Percentiles rank a stretch among this genome's conserved stretches.
Conservation (phyloP, 371 early-diverging fungal genomes). For the Mucor irregularis region DNA sequence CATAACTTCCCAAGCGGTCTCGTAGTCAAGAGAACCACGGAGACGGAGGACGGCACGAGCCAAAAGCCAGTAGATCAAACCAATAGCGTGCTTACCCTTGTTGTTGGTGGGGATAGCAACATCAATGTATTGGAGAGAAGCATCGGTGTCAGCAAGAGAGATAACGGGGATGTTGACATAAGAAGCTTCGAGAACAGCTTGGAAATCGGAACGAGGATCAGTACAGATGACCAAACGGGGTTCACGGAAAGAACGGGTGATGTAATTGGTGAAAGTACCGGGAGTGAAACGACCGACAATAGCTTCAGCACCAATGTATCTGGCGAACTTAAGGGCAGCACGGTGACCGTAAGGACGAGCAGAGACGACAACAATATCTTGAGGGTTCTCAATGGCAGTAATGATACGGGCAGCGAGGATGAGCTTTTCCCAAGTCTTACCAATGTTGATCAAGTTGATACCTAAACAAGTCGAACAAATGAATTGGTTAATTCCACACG, state of each 20-base stretch:
- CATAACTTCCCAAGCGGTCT: constrained; percentile 91
- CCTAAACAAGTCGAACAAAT: constrained; percentile 8
- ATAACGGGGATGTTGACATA: constrained; percentile 99
- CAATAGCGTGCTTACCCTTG: constrained; percentile 97
- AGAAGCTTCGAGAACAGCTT: constrained; percentile 98
- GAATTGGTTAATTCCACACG: not conserved
- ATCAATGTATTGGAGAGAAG: constrained; percentile 93
- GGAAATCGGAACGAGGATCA: constrained; percentile 98
- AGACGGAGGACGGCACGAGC: constrained; percentile 98
- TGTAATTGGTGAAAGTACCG: constrained; percentile 99
- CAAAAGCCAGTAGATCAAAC: constrained; percentile 96
- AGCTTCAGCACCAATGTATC: constrained; percentile 96
- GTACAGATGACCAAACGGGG: constrained; percentile 98
- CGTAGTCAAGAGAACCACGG: constrained; percentile 89
- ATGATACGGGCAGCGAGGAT: constrained; percentile 98
- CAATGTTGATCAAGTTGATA: constrained; percentile 97
- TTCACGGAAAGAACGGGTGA: constrained; percentile 98
- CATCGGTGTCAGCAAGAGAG: constrained; percentile 98
- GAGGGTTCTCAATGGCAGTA: constrained; percentile 96
- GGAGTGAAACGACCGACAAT: constrained; percentile 99
- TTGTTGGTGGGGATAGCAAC: constrained; percentile 99
- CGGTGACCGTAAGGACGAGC: constrained; percentile 98
- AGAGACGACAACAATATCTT: constrained; percentile 95
- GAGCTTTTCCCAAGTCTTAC: constrained; percentile 99
- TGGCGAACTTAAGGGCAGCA: constrained; percentile 98